Evolutionary conservation across 2,329 filamentous ascomycete species (phyloP).

Genomic region (Aspergillus spinulosporus): DNA sequence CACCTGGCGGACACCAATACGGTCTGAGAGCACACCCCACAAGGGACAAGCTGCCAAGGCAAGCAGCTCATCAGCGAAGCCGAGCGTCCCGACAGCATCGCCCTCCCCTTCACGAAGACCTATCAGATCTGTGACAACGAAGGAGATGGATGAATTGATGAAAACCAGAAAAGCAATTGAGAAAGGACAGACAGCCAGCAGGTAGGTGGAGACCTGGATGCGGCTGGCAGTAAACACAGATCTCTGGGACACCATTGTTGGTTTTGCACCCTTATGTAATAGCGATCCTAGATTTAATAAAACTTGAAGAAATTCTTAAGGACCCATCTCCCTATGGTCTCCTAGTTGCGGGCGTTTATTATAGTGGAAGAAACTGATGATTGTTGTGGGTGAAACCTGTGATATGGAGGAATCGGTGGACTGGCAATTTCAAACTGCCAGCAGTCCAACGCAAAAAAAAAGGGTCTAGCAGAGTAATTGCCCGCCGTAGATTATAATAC

Average conservation of each 20-base stretch:
- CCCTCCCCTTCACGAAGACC: constrained; percentile 57
- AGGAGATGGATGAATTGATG: constrained; percentile 64
- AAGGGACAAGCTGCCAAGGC: constrained; percentile 50
- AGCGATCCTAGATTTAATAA: too few species aligned
- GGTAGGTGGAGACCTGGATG: constrained; percentile 59
- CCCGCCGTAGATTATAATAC: not conserved
- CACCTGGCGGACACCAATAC: constrained; percentile 50
- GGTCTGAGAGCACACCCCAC: constrained; percentile 53
- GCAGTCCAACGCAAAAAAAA: not conserved
- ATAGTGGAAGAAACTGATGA: not conserved
- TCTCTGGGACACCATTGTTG: constrained; percentile 31
- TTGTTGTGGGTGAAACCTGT: not conserved
- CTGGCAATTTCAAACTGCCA: not conserved
- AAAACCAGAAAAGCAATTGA: constrained; percentile 67
- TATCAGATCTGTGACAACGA: constrained; percentile 65
- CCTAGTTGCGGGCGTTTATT: not conserved
- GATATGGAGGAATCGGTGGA: not conserved
- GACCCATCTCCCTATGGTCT: not conserved
- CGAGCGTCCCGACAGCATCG: constrained; percentile 59
- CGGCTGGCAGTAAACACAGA: constrained; percentile 57
- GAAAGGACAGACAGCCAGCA: constrained; percentile 63
- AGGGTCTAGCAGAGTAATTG: not conserved
- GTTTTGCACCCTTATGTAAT: too few species aligned
- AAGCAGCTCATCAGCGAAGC: constrained; percentile 52
- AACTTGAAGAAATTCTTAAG: too few species aligned